Evolutionary conservation across 2,329 filamentous ascomycete genomes (phyloP), one percentile per base, ranked within the genome.

Genomic region (Coleophoma crateriformis): DNA sequence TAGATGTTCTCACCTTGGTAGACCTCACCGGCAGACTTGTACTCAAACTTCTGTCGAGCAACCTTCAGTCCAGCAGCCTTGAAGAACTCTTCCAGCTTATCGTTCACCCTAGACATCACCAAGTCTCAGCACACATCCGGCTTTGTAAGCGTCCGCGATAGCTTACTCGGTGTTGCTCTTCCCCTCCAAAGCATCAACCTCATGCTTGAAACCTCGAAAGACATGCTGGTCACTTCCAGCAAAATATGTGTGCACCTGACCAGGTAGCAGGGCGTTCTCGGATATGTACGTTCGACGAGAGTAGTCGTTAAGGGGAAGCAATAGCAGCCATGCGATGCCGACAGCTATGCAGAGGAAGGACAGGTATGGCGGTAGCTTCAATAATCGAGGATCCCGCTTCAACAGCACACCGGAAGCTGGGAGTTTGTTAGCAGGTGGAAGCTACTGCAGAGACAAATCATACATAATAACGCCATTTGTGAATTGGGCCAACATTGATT

Each of bases 191-290:
- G 71, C 75, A 58, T 87, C 82, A 46, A 96, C 76, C 71, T 97
- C 94, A 63, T 89, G 84, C 62, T 87, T 83, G 67, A 95, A 97
- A 7, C 90, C 94, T 43, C 90, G 81, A 64, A 97, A 91, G 56
- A 97, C 82, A 68, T 96, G 88, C 72, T 97, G 91, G 66, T 99
- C 94, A 67, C 90, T 96, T 15, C 94, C 94, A 7, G 88, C 85
- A 65, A 99, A 99, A 69, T 99, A 99, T 1, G 94, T 96, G 71
- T 97, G 92, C 8, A 97, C 94, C 69, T 99, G 94, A 2, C 91
- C 94, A 0, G 94, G 94, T 13, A 99, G 75, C 33, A 99, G 82
- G 11, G 94, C 94, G 67, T 99, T 99, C 68, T 99, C 94, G 40
- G 92, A 97, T 50, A 99, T 94, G 68, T 99, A 99, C 1, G 92